Percentiles rank a stretch among this genome's conserved stretches.
phyloP scores from a whole-genome alignment of 208 protist genomes.

The Naegleria gruberi region DNA sequence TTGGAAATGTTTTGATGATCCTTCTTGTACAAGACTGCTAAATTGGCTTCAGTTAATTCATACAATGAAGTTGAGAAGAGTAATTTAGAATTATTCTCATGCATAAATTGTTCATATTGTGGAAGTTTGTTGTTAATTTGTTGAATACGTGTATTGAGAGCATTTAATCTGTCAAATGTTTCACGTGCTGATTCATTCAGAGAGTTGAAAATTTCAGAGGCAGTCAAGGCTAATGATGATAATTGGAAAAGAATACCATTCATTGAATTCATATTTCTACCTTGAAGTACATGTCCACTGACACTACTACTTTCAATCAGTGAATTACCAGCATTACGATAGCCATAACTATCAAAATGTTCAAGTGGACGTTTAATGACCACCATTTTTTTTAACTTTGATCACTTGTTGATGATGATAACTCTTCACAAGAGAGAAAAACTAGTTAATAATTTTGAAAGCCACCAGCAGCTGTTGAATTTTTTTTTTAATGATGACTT shows the following conservation, averaged over 20 bases:
- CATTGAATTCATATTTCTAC: neutral
- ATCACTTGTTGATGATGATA: no score
- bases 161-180: slow-evolving; percentile 3
- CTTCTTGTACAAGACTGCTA: neutral
- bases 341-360: neutral
- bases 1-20: neutral
- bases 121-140: neutral
- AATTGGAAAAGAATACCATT: slow-evolving; percentile 7
- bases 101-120: neutral
- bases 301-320: neutral
- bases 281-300: neutral
- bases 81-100: neutral
- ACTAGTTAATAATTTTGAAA: no score
- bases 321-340: neutral
- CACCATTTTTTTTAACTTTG: neutral
- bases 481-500: no score
- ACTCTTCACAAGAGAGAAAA: no score
- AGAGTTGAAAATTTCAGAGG: slow-evolving; percentile 1
- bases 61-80: neutral
- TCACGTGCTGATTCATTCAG: neutral
- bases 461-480: no score
- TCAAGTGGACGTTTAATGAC: neutral
- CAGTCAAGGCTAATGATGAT: neutral
- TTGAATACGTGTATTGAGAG: neutral
- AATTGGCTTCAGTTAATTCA: neutral